Evolutionary conservation across 108 stramenopile genomes (phyloP), one percentile per base, ranked within the genome.

Genomic region (Conticribra weissflogii): DNA sequence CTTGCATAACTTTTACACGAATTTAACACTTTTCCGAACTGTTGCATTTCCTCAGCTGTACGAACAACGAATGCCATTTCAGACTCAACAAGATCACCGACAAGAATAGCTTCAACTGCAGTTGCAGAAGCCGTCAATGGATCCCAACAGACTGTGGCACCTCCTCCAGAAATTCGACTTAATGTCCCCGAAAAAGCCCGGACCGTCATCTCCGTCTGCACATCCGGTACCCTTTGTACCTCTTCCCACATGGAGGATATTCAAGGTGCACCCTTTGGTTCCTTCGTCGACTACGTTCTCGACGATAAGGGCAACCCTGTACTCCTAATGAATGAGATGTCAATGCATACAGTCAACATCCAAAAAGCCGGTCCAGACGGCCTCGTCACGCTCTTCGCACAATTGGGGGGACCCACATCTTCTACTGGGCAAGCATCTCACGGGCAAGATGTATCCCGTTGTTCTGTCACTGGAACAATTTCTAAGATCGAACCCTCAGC

Each of bases 211-310:
- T 81, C 86, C 44, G 88, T 91, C 36, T 93, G 88, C 66, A 93
- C 88, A 0, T 92, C 92, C 1, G 95, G 90, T 21, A 96, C 95
- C 4, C 76, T 96, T 8, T 96, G 92, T 79, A 96, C 95, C 7
- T 67, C 82, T 15, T 92, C 94, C 30, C 75, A 62, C 51, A 87
- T 83, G 59, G 87, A 88, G 3, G 96, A 86, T 15, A 89, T 95
- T 57, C 78, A 86, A 52, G 95, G 95, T 22, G 84, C 93, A 16
- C 97, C 98, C 28, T 98, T 98, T 62, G 97, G 97, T 24, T 92
- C 92, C 48, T 95, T 92, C 71, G 97, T 97, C 33, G 98, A 99
- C 78, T 99, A 98, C 73, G 95, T 99, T 7, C 76, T 99, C 21
- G 98, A 98, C 74, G 95, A 92, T 52, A 29, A 81, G 29, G 98